Conservation (phyloP, 2,329 filamentous ascomycete species). For the Talaromyces sp. region DNA sequence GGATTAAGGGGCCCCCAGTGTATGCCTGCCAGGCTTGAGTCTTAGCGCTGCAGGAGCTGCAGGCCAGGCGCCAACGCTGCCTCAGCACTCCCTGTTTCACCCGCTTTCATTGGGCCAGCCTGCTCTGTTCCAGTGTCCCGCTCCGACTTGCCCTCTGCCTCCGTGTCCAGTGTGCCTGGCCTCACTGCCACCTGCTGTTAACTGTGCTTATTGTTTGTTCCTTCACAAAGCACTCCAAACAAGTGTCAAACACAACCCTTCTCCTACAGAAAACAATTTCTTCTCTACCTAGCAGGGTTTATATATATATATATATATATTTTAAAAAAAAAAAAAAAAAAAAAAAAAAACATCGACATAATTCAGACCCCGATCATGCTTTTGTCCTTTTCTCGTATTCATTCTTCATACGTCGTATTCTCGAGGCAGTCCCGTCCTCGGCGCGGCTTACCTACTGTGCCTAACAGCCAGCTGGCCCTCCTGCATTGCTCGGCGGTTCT, state of each 20-base stretch:
- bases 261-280: neutral
- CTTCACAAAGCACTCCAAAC: neutral
- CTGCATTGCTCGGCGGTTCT: neutral
- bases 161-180: neutral
- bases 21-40: neutral
- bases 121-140: neutral
- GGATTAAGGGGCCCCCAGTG: neutral
- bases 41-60: neutral
- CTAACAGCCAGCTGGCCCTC: neutral
- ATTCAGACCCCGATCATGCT: neutral
- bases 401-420: neutral
- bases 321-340: too few relatives aligned
- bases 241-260: neutral
- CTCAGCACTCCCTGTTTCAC: slow-evolving; percentile 12
- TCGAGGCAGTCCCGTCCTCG: neutral
- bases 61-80: neutral
- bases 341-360: neutral
- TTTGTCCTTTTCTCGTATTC: neutral
- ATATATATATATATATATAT: too few relatives aligned
- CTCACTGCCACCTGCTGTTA: neutral
- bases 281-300: neutral
- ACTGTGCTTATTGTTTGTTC: neutral
- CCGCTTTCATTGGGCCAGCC: slow-evolving; percentile 12
- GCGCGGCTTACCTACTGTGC: neutral
- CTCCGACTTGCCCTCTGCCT: neutral